Evolutionary conservation across 169 alveolate genomes (phyloP).

Genomic region (Besnoitia besnoiti): DNA sequence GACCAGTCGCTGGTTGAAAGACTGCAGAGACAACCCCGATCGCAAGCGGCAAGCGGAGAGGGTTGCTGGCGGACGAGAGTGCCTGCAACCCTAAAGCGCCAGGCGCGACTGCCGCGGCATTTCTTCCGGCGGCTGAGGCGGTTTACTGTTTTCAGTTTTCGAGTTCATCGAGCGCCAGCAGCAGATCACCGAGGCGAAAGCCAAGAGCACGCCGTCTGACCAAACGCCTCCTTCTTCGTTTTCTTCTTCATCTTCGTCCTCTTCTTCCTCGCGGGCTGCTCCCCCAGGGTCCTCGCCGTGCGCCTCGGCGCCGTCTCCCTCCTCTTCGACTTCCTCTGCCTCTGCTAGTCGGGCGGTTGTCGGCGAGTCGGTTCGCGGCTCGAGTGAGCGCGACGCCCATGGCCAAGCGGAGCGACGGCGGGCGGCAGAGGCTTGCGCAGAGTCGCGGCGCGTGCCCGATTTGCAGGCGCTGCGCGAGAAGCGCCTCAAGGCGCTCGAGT

Average conservation of each 20-base stretch:
- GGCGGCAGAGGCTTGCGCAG: not conserved
- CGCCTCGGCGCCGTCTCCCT: not conserved
- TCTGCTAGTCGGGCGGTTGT: not conserved
- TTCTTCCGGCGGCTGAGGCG: too few species aligned
- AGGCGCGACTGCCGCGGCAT: too few species aligned
- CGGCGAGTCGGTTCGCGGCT: not conserved
- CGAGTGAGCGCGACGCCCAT: too few species aligned
- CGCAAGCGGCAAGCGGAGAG: too few species aligned
- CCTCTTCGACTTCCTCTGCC: not conserved
- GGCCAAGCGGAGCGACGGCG: not conserved
- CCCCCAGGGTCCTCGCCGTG: not conserved
- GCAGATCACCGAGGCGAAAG: not conserved
- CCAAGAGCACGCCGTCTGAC: not conserved
- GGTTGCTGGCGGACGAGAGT: too few species aligned
- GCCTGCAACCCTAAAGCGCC: too few species aligned
- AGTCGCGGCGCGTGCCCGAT: not conserved
- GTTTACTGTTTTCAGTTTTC: slow-evolving; percentile 32
- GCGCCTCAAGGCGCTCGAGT: slow-evolving; percentile 15
- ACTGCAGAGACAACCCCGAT: too few species aligned
- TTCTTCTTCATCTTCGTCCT: not conserved
- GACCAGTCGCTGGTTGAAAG: too few species aligned
- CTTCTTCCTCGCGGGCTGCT: not conserved
- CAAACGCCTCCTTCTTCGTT: not conserved
- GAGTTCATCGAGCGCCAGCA: slow-evolving; percentile 64
- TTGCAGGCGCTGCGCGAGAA: not conserved